Evolutionary conservation across 2,329 filamentous ascomycete genomes (phyloP).

Genomic region (Xylariaceae sp.): DNA sequence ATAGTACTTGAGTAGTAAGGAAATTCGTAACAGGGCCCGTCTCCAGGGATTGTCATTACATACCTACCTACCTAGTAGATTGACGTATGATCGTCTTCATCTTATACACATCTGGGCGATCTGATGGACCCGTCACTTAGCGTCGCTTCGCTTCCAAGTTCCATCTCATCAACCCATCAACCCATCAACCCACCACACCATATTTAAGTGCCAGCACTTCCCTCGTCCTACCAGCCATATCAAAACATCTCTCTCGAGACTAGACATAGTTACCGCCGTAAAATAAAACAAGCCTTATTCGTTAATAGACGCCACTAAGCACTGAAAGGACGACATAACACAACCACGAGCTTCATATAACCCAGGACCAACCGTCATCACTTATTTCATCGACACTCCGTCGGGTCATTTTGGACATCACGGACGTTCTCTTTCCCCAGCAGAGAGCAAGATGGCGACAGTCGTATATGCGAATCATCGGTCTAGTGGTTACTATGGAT

Average conservation of each 20-base stretch:
- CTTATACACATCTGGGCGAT: constrained; percentile 41
- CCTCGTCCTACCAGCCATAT: constrained; percentile 27
- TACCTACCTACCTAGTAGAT: constrained; percentile 32
- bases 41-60: constrained; percentile 42
- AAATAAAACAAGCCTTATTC: constrained; percentile 1
- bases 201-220: constrained; percentile 42
- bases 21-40: constrained; percentile 48
- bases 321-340: constrained; percentile 3
- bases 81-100: constrained; percentile 47
- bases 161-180: constrained; percentile 33
- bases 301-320: constrained; percentile 10
- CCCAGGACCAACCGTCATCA: neutral
- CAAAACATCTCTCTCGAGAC: constrained; percentile 14
- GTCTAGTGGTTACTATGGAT: constrained; percentile 45
- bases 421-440: constrained; percentile 23
- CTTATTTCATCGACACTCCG: constrained; percentile 9
- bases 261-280: constrained; percentile 12
- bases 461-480: constrained; percentile 41
- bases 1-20: constrained; percentile 20
- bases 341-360: constrained; percentile 1
- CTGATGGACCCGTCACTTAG: constrained; percentile 42
- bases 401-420: constrained; percentile 15
- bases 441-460: constrained; percentile 38
- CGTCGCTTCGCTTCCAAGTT: constrained; percentile 35
- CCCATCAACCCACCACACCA: constrained; percentile 19